These are phyloP conservation scores for Simplicillium aogashimaense DNA, from an alignment of 2,329 filamentous ascomycete genomes.

Conservation along the genomic window DNA sequence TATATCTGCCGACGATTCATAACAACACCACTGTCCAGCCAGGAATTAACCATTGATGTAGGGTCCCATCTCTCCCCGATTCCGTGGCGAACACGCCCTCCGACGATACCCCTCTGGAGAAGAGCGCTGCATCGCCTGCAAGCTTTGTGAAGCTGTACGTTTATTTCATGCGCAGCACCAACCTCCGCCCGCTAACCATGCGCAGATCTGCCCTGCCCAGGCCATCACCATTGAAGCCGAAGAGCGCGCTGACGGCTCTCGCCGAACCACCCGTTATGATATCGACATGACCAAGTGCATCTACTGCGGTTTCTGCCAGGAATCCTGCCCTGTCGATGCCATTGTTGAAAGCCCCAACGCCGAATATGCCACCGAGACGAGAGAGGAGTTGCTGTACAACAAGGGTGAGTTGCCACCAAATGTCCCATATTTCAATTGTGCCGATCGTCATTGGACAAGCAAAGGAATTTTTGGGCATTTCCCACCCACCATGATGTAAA, in stretches of 20 bases:
- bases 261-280: conserved; percentile 93
- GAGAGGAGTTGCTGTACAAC: conserved; percentile 95
- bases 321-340: conserved; percentile 96
- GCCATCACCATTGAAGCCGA: conserved; percentile 99
- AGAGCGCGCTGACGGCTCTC: conserved; percentile 90
- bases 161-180: background rate
- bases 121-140: conserved; percentile 99
- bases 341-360: conserved; percentile 59
- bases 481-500: too few species aligned
- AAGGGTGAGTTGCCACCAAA: conserved; percentile 46
- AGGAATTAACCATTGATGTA: conserved; percentile 15
- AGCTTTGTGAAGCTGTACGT: conserved; percentile 83
- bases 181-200: too few species aligned
- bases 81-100: conserved; percentile 95
- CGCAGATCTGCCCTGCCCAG: conserved; percentile 82
- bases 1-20: conserved; percentile 17
- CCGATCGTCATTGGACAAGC: too few species aligned
- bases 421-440: too few species aligned
- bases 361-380: conserved; percentile 55
- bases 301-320: conserved; percentile 98
- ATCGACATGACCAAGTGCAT: conserved; percentile 99
- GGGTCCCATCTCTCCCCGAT: conserved; percentile 93
- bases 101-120: conserved; percentile 94
- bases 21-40: background rate
- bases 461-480: too few species aligned